Base-by-base conservation (phyloP, 2,329 filamentous ascomycete genomes). In the Diaporthe velutina region DNA sequence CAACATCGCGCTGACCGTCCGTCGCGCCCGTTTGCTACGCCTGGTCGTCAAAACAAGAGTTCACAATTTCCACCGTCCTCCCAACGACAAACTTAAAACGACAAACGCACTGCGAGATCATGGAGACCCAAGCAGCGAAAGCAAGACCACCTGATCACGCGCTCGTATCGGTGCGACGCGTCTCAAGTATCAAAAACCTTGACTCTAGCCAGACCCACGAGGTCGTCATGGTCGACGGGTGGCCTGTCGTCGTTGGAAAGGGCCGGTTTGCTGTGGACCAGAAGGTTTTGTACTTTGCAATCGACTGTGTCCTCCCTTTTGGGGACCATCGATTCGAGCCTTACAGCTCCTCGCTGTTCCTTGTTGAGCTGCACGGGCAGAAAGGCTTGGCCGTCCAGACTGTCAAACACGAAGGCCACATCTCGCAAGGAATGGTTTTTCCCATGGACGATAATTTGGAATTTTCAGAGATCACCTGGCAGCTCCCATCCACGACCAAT, bases 301-400 rank as follows among this genome's bases (percentile, higher is more conserved):
- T 40, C 17, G 64, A 25, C 45, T 28, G 45, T 6, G 17, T 68
- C 17, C 33, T 52, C 4, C 64, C 45, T 2, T 17, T 54, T 1
- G 2, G 25, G 0, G 30, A 38, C 3, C 4, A 54, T 0, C 30
- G 45, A 7, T 67, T 22, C 15, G 33, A 28, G 13, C 6, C 13
- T 3, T 67, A 54, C 28, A 30, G 30, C 17, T 40, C 10, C 4
- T 67, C 64, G 22, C 33, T 38, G 1, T 19, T 7, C 4, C 7
- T 2, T 10, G 64, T 50, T n/a, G n/a, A 52, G n/a, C 45, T 67
- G 8, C n/a, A 52, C 4, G n/a, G 33, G 6, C 0, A 19, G 15
- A 8, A 19, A 25, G 64, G 64, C 42, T 67, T 30, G 64, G 48
- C 30, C 13, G 45, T 67, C 4, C 45, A 67, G 30, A 67, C 64